phyloP scores from a whole-genome alignment of 345 rosid species.

The Pistacia atlantica region DNA sequence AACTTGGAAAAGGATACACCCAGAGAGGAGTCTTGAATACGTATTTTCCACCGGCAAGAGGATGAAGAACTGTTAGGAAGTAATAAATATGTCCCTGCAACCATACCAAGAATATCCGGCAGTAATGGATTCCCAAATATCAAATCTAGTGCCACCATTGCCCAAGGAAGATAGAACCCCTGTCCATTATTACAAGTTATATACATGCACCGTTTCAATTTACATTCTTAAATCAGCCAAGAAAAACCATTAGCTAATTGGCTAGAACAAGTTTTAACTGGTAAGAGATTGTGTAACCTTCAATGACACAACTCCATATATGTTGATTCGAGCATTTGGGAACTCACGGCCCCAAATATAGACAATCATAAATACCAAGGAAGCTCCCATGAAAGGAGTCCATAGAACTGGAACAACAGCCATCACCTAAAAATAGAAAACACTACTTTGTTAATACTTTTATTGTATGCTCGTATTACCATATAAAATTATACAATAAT shows the following conservation, averaged over 20 bases:
- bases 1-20: slow-evolving; percentile 55
- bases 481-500: too few relatives aligned
- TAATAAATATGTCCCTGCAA: slow-evolving; percentile 67
- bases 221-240: not conserved
- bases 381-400: slow-evolving; percentile 53
- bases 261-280: not conserved
- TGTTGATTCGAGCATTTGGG: slow-evolving; percentile 53
- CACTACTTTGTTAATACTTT: too few relatives aligned
- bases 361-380: slow-evolving; percentile 62
- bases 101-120: slow-evolving; percentile 68
- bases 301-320: slow-evolving; percentile 56
- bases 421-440: slow-evolving; percentile 36
- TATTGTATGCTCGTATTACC: not conserved
- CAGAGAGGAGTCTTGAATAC: slow-evolving; percentile 59
- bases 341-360: slow-evolving; percentile 64
- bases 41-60: slow-evolving; percentile 58
- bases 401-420: slow-evolving; percentile 42
- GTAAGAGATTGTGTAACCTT: slow-evolving; percentile 40
- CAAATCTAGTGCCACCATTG: slow-evolving; percentile 59
- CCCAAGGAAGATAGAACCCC: slow-evolving; percentile 80
- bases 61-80: slow-evolving; percentile 67
- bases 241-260: not conserved
- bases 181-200: slow-evolving; percentile 11
- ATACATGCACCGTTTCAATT: not conserved
- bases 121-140: slow-evolving; percentile 50